A percentile compares a stretch with the other conserved stretches of the same genome.
Conservation (phyloP, 257 asterid genomes). For the Solanum boliviense region DNA sequence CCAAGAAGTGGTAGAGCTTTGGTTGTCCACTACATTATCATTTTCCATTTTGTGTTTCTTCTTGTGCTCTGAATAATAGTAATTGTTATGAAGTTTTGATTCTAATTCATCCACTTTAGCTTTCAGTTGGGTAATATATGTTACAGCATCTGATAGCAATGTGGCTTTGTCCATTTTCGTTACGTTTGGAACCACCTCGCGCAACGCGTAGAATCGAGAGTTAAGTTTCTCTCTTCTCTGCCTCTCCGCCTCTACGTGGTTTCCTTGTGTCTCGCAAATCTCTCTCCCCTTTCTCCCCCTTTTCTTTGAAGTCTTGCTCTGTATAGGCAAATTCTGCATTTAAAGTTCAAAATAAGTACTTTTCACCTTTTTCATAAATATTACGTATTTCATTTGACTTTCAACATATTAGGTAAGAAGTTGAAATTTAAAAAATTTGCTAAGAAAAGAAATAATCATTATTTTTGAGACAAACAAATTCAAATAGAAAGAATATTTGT, state of each 20-base stretch:
- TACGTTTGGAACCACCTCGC: conserved; percentile 75
- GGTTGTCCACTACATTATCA: conserved; percentile 13
- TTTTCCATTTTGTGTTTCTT: conserved; percentile 1
- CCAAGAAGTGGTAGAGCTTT: conserved; percentile 16
- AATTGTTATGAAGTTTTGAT: background rate
- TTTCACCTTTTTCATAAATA: background rate
- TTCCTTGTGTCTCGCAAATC: conserved; percentile 21
- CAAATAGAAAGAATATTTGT: too few relatives aligned
- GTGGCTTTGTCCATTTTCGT: conserved; percentile 80
- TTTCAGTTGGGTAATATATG: conserved; percentile 54
- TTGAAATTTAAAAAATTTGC: too few relatives aligned
- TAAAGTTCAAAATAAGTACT: background rate
- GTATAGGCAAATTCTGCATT: background rate
- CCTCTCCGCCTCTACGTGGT: conserved; percentile 82
- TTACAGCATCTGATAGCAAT: conserved; percentile 59
- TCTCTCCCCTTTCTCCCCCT: conserved; percentile 43
- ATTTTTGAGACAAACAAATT: too few relatives aligned
- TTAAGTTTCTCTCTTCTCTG: conserved; percentile 88
- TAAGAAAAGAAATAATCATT: too few relatives aligned
- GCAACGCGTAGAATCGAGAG: conserved; percentile 64
- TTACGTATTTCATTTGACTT: too few relatives aligned
- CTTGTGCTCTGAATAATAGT: conserved; percentile 13
- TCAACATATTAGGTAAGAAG: too few relatives aligned
- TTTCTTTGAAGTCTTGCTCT: conserved; percentile 8
- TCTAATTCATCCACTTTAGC: conserved; percentile 47